Evolutionary conservation across 2,329 filamentous ascomycete genomes (phyloP), one percentile per base, ranked within the genome.

Genomic region (Coleophoma eucalyptorum): DNA sequence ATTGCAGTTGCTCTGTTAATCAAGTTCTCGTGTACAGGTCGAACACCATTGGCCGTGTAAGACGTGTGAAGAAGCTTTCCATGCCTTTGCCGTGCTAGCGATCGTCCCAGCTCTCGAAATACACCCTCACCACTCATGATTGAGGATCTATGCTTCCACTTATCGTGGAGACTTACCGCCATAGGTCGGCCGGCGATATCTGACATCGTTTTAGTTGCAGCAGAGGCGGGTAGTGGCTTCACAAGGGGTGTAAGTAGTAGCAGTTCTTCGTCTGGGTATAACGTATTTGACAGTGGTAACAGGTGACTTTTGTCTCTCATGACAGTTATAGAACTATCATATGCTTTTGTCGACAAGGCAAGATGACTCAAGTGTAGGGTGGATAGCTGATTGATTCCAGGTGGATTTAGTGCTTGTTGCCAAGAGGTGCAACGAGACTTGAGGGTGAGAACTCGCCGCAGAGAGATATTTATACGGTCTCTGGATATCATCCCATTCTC

Each of bases 121-220:
- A 97, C 91, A 31, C 89, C 86, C 69, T 97, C 93, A 26, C 93
- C 93, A 58, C 89, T 96, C 86, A 96, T 90, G 18, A 96, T 79
- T 56, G 83, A 68, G 49, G 79, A 71, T 59, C 81, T 67, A 72
- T 78, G 84, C 53, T 67, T 55, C 76, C 77, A 82, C 53, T 67
- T 75, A 50, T 86, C 83, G 48, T 83, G 79, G 19, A 65, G 62
- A 5, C 52, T 65, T 63, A 37, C 15, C 8, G 19, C 70, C 68
- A 35, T 59, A 66, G 31, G 69, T 71, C 57, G 76, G 5, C 26
- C 26, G 75, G 40, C 72, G 69, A 58, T 59, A 13, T 87, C 82
- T 3, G 84, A 75, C 4, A 90, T 69, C 15, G 80, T 84, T 65
- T 87, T 86, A 15, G 90, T 91, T 44, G 91, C 84, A 15, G 90